Conservation (phyloP, 257 asterid genomes). For the Lithospermum erythrorhizon region DNA sequence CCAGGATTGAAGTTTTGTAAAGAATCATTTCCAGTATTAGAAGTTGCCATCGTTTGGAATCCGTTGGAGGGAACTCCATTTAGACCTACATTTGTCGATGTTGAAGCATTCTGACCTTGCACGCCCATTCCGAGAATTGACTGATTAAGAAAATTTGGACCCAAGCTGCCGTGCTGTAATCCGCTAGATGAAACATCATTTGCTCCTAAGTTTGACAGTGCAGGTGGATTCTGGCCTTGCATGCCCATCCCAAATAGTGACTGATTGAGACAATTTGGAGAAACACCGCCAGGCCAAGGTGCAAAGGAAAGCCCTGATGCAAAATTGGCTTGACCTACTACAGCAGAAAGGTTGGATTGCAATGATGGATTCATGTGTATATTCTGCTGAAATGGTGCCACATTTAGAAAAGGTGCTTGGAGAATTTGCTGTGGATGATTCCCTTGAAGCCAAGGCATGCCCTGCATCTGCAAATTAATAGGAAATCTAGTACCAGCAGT, state of each 20-base stretch:
- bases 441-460: slow-evolving; percentile 52
- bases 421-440: slow-evolving; percentile 29
- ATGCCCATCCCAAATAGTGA: slow-evolving; percentile 37
- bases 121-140: background rate
- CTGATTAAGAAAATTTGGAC: slow-evolving; percentile 21
- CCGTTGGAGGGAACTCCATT: background rate
- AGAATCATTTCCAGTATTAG: slow-evolving; percentile 13
- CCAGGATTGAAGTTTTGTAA: slow-evolving; percentile 30
- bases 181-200: no score
- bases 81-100: background rate
- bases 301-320: slow-evolving; percentile 28
- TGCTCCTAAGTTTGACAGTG: background rate
- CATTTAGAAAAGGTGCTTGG: slow-evolving; percentile 35
- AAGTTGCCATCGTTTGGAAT: slow-evolving; percentile 8
- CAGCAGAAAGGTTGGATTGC: slow-evolving; percentile 32
- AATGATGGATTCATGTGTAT: slow-evolving; percentile 26
- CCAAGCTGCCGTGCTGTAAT: background rate
- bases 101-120: slow-evolving; percentile 3
- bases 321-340: slow-evolving; percentile 13
- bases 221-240: slow-evolving; percentile 15
- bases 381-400: slow-evolving; percentile 38
- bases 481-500: slow-evolving; percentile 35
- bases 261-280: slow-evolving; percentile 28
- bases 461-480: slow-evolving; percentile 23
- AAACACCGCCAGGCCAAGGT: slow-evolving; percentile 27